Evolutionary conservation across 2,329 filamentous ascomycete genomes (phyloP), one percentile per base, ranked within the genome.

Genomic region (Paraphoma chrysanthemicola): DNA sequence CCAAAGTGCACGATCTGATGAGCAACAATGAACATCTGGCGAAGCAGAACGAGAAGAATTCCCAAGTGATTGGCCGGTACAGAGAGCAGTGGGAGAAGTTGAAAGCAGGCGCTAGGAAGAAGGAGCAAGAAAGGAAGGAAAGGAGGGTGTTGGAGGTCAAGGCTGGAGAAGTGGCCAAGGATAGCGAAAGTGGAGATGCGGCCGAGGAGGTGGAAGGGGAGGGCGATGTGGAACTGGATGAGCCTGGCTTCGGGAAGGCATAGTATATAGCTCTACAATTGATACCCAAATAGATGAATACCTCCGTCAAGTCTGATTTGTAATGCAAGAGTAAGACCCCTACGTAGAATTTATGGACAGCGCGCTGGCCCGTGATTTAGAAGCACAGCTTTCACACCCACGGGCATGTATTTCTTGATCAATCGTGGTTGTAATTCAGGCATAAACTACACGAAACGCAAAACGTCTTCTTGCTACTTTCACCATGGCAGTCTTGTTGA

Each of bases 81-180:
- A 74, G 86, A 48, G 85, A 88, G 53, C 83, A 86, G 56, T 91
- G 88, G 87, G 88, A 90, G 73, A 86, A 86, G 64, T 74, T 91
- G 63, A 90, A 90, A 73, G 86, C 87, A 45, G 86, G 86, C 0
- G 88, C 88, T 2, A 52, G 74, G 50, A 74, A 72, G 62, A 72
- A 74, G 59, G 71, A 74, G 58, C 41, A 53, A 44, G 73, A 75
- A 62, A 56, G 71, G 33, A 33, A 64, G 23, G 70, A 71, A 52
- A 64, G 54, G 55, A 58, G 55, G 30, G 33, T 59, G 3, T 47
- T 44, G 2, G 60, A 64, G 33, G 31, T 59, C 2, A 66, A 60
- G 45, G 51, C 57, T 6, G 60, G 54, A 1, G 57, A 68, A 16
- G 56, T 50, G 12, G 57, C 53, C 3, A 65, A 54, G 56, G 65